Conservation (phyloP, 208 protist species). For the Trypanosoma lewisi region DNA sequence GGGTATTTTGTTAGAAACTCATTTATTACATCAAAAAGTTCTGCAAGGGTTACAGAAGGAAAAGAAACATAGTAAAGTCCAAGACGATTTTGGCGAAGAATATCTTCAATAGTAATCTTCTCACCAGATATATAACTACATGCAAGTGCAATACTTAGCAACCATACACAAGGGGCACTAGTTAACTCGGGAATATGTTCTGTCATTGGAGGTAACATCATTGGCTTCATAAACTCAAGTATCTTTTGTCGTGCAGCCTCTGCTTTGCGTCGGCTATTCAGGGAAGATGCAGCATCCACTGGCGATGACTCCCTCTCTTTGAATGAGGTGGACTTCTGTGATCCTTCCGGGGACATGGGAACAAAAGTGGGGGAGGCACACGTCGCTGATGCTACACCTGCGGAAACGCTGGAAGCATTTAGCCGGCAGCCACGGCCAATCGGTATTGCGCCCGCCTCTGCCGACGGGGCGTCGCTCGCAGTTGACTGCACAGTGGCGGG, state of each 20-base stretch:
- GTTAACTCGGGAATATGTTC: conserved; percentile 30
- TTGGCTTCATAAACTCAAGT: conserved; percentile 53
- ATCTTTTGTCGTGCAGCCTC: conserved; percentile 36
- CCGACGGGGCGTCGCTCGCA: background rate
- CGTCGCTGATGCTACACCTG: no score
- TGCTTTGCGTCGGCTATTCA: conserved; percentile 30
- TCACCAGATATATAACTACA: conserved; percentile 74
- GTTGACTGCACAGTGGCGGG: background rate
- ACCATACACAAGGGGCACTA: conserved; percentile 77
- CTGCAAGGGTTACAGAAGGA: conserved; percentile 73
- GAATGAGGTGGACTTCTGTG: no score
- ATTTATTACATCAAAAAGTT: conserved; percentile 79
- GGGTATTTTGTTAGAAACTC: conserved; percentile 70
- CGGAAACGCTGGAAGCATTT: no score
- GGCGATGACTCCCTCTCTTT: no score
- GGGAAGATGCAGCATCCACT: background rate
- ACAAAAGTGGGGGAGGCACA: no score
- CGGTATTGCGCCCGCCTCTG: background rate
- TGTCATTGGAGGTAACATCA: conserved; percentile 44
- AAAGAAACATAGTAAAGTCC: conserved; percentile 79
- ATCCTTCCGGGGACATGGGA: no score
- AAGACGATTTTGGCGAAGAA: conserved; percentile 80
- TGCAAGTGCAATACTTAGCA: conserved; percentile 71
- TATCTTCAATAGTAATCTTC: conserved; percentile 70
- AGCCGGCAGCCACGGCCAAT: no score